Evolutionary conservation across 768 basidiomycete species (phyloP).

Genomic region (Crepidotus variabilis): DNA sequence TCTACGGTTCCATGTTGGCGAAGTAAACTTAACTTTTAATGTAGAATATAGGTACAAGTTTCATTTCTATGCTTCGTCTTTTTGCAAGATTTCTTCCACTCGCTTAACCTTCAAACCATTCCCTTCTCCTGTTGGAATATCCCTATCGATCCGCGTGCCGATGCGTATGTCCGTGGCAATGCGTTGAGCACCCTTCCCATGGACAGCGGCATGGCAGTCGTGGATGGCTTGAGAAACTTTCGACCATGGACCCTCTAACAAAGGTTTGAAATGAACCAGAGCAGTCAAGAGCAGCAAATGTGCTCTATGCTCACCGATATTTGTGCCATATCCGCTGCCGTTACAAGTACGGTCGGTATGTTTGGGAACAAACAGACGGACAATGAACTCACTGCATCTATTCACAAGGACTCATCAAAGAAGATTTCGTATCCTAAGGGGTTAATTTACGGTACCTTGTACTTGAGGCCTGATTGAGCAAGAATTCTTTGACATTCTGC

Average conservation of each 20-base stretch:
- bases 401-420: conserved; percentile 9
- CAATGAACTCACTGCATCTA: conserved; percentile 64
- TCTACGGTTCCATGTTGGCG: no score
- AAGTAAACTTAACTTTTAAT: no score
- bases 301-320: conserved; percentile 51
- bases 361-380: background rate
- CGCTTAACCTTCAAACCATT: conserved; percentile 79
- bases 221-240: conserved; percentile 84
- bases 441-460: conserved; percentile 47
- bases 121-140: conserved; percentile 57
- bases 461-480: conserved; percentile 77
- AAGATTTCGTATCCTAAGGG: background rate
- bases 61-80: conserved; percentile 17
- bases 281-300: background rate
- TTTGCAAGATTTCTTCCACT: conserved; percentile 74
- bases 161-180: conserved; percentile 94
- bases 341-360: conserved; percentile 1
- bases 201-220: conserved; percentile 86
- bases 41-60: no score
- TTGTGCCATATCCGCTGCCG: conserved; percentile 85
- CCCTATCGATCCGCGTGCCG: conserved; percentile 79
- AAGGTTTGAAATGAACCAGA: background rate
- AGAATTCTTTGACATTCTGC: conserved; percentile 83
- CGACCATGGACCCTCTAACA: conserved; percentile 79
- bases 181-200: conserved; percentile 67